Evolutionary conservation across 179 eudicot species (phyloP).

Genomic region (Monotropa hypopitys): DNA sequence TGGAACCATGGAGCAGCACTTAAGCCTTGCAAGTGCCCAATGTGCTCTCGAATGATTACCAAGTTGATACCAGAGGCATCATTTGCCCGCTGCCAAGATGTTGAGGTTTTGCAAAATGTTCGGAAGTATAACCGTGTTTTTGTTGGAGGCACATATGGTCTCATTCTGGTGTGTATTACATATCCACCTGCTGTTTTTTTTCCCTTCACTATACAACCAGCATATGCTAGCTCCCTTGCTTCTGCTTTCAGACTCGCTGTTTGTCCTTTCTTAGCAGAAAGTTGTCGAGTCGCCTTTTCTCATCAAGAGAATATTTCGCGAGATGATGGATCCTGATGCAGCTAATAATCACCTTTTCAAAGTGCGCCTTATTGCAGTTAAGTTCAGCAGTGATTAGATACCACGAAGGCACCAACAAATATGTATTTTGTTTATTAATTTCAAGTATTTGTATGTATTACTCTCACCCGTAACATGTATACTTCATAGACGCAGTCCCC

Average conservation of each 20-base stretch:
- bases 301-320: slow-evolving; percentile 27
- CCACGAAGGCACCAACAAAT: no score
- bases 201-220: background rate
- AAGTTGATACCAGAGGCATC: slow-evolving; percentile 36
- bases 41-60: slow-evolving; percentile 42
- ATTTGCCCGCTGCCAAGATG: slow-evolving; percentile 15
- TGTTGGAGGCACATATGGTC: slow-evolving; percentile 38
- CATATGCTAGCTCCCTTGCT: background rate
- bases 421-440: no score
- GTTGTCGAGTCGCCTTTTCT: slow-evolving; percentile 31
- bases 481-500: no score
- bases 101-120: slow-evolving; percentile 26
- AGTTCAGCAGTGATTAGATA: no score
- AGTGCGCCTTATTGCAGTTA: slow-evolving; percentile 40
- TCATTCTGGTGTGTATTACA: slow-evolving; percentile 29
- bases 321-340: slow-evolving; percentile 44
- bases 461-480: no score
- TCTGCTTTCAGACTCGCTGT: background rate
- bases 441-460: no score
- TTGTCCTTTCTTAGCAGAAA: slow-evolving; percentile 26
- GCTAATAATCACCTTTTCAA: slow-evolving; percentile 21
- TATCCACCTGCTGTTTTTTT: background rate
- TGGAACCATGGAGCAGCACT: slow-evolving; percentile 51
- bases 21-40: slow-evolving; percentile 57
- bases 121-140: slow-evolving; percentile 37